phyloP scores from a whole-genome alignment of 306 rosid species.

The Dalbergia oliveri region DNA sequence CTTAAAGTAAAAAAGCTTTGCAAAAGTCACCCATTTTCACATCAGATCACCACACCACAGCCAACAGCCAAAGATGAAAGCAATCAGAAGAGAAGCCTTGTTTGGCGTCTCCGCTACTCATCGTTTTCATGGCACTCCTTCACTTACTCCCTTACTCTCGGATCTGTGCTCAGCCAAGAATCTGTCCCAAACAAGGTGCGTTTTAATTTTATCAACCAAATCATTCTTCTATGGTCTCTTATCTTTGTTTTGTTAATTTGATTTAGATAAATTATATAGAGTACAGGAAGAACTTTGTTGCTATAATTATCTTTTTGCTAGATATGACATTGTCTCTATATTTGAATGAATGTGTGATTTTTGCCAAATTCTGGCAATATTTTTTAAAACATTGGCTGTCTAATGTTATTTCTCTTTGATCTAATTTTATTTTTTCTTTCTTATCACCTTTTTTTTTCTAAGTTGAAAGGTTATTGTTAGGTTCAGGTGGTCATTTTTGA shows the following conservation, averaged over 20 bases:
- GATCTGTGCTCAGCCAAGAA: background rate
- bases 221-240: background rate
- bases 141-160: slow-evolving; percentile 21
- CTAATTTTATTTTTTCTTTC: background rate
- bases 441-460: background rate
- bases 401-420: background rate
- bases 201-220: background rate
- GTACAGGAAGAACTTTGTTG: background rate
- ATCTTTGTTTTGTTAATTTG: too few species aligned
- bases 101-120: slow-evolving; percentile 48
- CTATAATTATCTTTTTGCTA: background rate
- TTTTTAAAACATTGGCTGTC: background rate
- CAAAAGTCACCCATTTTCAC: too few species aligned
- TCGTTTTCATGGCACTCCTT: slow-evolving; percentile 43
- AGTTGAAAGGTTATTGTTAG: background rate
- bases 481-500: slow-evolving; percentile 48
- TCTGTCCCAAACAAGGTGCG: slow-evolving; percentile 28
- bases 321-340: too few species aligned
- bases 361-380: too few species aligned
- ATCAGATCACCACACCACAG: background rate
- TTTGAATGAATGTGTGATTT: background rate
- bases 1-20: too few species aligned
- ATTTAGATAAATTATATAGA: too few species aligned
- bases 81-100: slow-evolving; percentile 45
- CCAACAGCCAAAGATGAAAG: slow-evolving; percentile 16